These are phyloP conservation scores for Aspergillus saccharolyticus DNA, from an alignment of 495 filamentous ascomycete genomes.

Conservation along the genomic window DNA sequence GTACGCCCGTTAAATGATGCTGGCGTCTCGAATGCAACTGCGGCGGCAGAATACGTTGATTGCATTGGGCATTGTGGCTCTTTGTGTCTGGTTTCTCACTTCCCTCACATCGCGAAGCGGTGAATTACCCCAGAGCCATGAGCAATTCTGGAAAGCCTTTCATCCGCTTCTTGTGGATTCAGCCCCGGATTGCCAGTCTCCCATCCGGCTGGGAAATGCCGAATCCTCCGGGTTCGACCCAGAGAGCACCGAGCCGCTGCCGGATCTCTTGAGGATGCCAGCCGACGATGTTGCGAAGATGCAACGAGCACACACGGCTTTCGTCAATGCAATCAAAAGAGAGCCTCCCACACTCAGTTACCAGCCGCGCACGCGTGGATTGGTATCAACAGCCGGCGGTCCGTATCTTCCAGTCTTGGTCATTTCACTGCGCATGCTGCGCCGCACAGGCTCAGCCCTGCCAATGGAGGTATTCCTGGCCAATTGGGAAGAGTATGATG, in stretches of 20 bases:
- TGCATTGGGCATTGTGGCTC: not conserved
- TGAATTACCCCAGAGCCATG: not conserved
- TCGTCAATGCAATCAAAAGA: conserved; percentile 29
- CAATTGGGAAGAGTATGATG: conserved; percentile 38
- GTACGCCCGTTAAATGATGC: not conserved
- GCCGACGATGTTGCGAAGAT: conserved; percentile 26
- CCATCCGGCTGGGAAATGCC: not conserved
- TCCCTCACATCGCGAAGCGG: not conserved
- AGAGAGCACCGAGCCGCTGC: conserved; percentile 19
- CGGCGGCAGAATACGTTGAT: not conserved
- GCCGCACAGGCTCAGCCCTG: conserved; percentile 46
- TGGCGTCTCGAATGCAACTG: not conserved
- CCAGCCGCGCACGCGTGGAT: conserved; percentile 32
- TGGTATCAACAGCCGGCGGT: conserved; percentile 39
- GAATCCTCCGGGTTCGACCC: conserved; percentile 21
- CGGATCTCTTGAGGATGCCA: conserved; percentile 28
- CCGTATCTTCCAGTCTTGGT: conserved; percentile 38
- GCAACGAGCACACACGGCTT: conserved; percentile 31
- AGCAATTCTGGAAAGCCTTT: not conserved
- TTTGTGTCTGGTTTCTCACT: not conserved
- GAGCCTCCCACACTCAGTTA: conserved; percentile 34
- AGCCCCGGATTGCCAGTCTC: not conserved
- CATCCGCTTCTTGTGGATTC: not conserved
- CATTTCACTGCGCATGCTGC: conserved; percentile 48
- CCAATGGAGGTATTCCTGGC: conserved; percentile 54